phyloP scores from a whole-genome alignment of 495 filamentous ascomycete genomes.

The Aspergillus bertholletiae region DNA sequence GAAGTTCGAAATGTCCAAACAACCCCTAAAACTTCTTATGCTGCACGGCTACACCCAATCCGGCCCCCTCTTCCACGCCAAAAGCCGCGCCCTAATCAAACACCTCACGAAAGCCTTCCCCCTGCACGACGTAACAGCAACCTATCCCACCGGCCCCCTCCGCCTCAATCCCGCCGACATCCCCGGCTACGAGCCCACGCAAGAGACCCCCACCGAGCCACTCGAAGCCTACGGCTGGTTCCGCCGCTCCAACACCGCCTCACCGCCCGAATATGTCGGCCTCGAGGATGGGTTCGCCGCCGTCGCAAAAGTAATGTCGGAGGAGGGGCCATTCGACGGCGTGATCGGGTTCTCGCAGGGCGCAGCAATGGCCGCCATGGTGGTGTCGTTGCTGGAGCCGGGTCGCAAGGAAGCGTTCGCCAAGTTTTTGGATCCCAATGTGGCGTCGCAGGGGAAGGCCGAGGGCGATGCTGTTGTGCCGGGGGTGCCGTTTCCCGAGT shows the following conservation, averaged over 20 bases:
- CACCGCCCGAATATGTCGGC: conserved; percentile 58
- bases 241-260: conserved; percentile 50
- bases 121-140: conserved; percentile 47
- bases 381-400: conserved; percentile 66
- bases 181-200: conserved; percentile 55
- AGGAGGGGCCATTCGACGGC: conserved; percentile 64
- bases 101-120: conserved; percentile 69
- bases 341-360: conserved; percentile 78
- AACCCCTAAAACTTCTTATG: conserved; percentile 54
- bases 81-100: conserved; percentile 84
- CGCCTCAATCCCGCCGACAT: conserved; percentile 64
- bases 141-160: conserved; percentile 52
- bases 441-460: conserved; percentile 7
- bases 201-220: conserved; percentile 8
- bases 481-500: conserved; percentile 45
- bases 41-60: conserved; percentile 85
- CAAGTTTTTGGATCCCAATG: conserved; percentile 13
- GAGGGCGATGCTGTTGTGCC: conserved; percentile 15
- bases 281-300: conserved; percentile 58
- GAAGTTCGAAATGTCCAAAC: conserved; percentile 7
- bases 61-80: conserved; percentile 79
- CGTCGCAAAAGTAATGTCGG: conserved; percentile 55
- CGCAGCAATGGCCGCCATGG: conserved; percentile 58
- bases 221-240: conserved; percentile 82
- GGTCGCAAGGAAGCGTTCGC: conserved; percentile 46